Evolutionary conservation across 352 stramenopile genomes (phyloP).

Genomic region (Globisporangium mamillatum): DNA sequence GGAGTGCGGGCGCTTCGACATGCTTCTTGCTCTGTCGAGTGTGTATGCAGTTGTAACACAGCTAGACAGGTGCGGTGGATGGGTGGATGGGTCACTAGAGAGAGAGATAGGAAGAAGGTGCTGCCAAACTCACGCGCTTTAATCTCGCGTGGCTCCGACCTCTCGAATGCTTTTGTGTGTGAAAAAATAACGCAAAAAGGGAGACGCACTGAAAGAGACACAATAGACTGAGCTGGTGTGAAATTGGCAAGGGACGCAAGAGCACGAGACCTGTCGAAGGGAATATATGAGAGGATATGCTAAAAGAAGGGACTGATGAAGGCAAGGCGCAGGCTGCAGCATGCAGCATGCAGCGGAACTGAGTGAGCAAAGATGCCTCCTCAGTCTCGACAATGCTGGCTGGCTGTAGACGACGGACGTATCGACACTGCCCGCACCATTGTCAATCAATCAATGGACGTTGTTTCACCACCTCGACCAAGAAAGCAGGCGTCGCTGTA

Average conservation of each 20-base stretch:
- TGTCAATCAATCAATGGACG: background rate
- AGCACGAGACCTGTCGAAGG: background rate
- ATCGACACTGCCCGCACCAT: background rate
- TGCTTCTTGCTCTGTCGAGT: slow-evolving; percentile 14
- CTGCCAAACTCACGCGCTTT: background rate
- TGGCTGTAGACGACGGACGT: background rate
- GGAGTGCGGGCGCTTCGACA: slow-evolving; percentile 67
- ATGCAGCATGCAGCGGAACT: background rate
- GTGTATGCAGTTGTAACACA: background rate
- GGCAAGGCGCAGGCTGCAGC: too few relatives aligned
- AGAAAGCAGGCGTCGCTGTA: background rate
- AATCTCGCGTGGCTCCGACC: background rate
- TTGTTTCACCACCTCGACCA: background rate
- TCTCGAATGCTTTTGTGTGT: background rate
- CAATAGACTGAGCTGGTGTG: background rate
- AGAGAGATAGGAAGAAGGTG: background rate
- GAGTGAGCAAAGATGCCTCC: background rate
- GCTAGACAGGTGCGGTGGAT: background rate
- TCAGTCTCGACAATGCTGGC: background rate
- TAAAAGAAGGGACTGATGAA: background rate
- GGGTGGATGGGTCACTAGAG: too few relatives aligned
- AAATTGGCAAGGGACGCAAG: background rate
- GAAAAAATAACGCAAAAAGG: background rate
- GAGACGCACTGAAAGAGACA: background rate
- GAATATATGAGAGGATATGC: background rate